Percentiles rank a stretch among this genome's conserved stretches.
These are phyloP conservation scores for Raphanus hybrid DNA, from an alignment of 441 rosid species.

Conservation along the genomic window DNA sequence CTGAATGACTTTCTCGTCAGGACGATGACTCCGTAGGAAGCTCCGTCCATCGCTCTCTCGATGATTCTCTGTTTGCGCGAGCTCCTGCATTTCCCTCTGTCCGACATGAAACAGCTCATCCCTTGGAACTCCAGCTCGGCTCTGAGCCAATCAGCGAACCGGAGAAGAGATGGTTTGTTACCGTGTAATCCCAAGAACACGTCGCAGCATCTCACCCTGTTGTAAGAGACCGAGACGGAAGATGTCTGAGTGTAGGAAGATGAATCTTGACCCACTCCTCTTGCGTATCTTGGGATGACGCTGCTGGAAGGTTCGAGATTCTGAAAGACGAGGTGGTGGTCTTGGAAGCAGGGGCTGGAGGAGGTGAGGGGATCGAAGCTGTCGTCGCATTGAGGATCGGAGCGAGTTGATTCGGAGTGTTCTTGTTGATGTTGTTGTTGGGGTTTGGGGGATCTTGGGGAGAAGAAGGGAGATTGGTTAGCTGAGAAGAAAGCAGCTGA, in stretches of 20 bases:
- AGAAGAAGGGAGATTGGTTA: slow-evolving; percentile 89
- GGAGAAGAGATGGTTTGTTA: slow-evolving; percentile 70
- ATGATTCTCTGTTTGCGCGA: slow-evolving; percentile 68
- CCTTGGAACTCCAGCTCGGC: slow-evolving; percentile 96
- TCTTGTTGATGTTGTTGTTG: slow-evolving; percentile 43
- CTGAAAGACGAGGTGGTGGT: slow-evolving; percentile 44
- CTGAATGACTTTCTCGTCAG: slow-evolving; percentile 79
- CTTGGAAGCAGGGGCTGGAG: slow-evolving; percentile 63
- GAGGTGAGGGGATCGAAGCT: slow-evolving; percentile 61
- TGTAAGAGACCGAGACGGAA: slow-evolving; percentile 65
- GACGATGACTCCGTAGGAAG: slow-evolving; percentile 83
- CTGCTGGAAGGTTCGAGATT: slow-evolving; percentile 50
- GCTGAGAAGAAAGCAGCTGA: slow-evolving; percentile 93
- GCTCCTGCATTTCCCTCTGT: slow-evolving; percentile 75
- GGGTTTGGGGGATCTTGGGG: slow-evolving; percentile 76
- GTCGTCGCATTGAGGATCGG: slow-evolving; percentile 68
- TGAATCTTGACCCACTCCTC: slow-evolving; percentile 50
- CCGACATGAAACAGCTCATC: slow-evolving; percentile 83
- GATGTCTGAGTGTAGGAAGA: slow-evolving; percentile 52
- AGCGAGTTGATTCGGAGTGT: slow-evolving; percentile 64
- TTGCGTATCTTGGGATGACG: slow-evolving; percentile 50
- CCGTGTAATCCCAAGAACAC: slow-evolving; percentile 88
- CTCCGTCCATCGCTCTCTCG: slow-evolving; percentile 84
- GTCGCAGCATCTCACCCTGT: slow-evolving; percentile 79
- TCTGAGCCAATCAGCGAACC: slow-evolving; percentile 82